These are phyloP conservation scores for Thalia dealbata DNA, from an alignment of 176 grass and related monocot species.

Conservation along the genomic window DNA sequence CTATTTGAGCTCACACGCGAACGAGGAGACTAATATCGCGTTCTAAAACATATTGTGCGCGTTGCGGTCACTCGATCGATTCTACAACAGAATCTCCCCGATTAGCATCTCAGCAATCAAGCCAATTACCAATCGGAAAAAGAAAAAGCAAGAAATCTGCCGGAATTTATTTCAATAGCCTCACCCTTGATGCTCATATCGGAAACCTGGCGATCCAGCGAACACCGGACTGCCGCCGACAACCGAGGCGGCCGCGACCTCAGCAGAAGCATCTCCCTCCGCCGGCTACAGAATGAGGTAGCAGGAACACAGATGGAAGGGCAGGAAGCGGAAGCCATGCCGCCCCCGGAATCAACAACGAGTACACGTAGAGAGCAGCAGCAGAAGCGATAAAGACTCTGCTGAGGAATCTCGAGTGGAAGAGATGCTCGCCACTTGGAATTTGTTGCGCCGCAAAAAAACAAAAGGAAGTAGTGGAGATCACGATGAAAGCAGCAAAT, in stretches of 20 bases:
- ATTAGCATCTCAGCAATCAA: not conserved
- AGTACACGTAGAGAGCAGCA: not conserved
- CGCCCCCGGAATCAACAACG: not conserved
- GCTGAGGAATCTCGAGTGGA: not conserved
- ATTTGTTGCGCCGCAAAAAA: constrained; percentile 10
- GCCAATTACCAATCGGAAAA: not conserved
- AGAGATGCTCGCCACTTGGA: constrained; percentile 8
- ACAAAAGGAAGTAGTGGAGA: not conserved
- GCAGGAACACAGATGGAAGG: constrained; percentile 17
- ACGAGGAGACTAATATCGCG: no score
- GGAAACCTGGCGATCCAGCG: constrained; percentile 79
- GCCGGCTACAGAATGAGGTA: not conserved
- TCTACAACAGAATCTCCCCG: not conserved
- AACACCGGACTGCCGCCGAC: constrained; percentile 30
- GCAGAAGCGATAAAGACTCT: not conserved
- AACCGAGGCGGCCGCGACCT: not conserved
- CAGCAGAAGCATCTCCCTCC: constrained; percentile 5
- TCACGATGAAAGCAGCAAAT: not conserved
- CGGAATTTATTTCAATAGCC: not conserved
- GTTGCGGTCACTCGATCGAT: no score
- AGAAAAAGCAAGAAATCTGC: not conserved
- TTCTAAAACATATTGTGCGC: no score
- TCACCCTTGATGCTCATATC: constrained; percentile 86
- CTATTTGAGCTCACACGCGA: no score
- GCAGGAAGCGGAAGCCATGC: constrained; percentile 65